Conservation (phyloP, 139 green algal genomes). For the Coelastrella sp. region DNA sequence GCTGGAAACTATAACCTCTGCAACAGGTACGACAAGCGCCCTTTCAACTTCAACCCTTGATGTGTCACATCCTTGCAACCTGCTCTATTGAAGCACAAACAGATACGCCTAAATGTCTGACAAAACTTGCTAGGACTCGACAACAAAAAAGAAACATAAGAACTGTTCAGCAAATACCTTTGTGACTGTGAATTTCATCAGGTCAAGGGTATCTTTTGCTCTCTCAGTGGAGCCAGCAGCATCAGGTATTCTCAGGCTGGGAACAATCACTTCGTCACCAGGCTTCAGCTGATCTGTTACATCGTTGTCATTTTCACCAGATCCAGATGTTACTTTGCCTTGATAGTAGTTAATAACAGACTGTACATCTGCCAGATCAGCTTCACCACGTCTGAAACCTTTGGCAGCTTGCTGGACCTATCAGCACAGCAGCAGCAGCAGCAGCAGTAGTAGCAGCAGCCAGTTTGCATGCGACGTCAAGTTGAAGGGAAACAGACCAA, state of each 20-base stretch:
- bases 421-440: neutral
- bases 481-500: too few relatives aligned
- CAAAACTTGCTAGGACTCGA: too few relatives aligned
- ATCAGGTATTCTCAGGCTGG: slow-evolving; percentile 24
- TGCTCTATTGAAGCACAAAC: too few relatives aligned
- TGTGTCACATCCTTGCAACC: too few relatives aligned
- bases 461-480: too few relatives aligned
- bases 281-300: slow-evolving; percentile 13
- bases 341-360: neutral
- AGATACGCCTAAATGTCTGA: too few relatives aligned
- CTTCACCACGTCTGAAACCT: neutral
- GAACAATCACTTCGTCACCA: slow-evolving; percentile 42
- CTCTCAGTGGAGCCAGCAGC: neutral
- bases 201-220: neutral
- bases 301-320: neutral
- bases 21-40: too few relatives aligned
- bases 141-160: too few relatives aligned
- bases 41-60: too few relatives aligned
- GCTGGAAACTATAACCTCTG: too few relatives aligned
- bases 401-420: slow-evolving; percentile 38
- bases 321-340: neutral
- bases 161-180: neutral
- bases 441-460: neutral
- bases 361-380: slow-evolving; percentile 36
- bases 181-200: neutral